A percentile compares a stretch with the other conserved stretches of the same genome.
phyloP scores from a whole-genome alignment of 805 yeast species.

The Pichia nanzhaoensis region DNA sequence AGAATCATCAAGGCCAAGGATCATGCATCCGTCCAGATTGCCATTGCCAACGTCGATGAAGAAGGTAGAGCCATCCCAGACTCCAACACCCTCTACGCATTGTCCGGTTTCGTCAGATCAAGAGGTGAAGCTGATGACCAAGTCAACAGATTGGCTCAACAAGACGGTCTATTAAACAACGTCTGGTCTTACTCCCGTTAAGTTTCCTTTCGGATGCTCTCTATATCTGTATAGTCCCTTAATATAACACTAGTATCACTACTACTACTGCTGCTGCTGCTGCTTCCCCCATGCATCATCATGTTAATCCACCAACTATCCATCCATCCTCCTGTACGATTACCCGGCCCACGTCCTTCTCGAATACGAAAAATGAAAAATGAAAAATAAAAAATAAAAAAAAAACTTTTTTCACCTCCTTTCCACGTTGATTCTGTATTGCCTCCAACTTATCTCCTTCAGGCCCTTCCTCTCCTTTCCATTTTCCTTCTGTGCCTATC shows the following conservation, averaged over 20 bases:
- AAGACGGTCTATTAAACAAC: slow-evolving; percentile 95
- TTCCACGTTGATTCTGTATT: too few relatives aligned
- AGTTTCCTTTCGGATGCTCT: slow-evolving; percentile 19
- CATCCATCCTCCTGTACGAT: too few relatives aligned
- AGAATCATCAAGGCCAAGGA: slow-evolving; percentile 99
- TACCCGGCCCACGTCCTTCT: too few relatives aligned
- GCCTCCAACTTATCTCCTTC: neutral
- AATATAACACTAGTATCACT: neutral
- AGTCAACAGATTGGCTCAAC: slow-evolving; percentile 98
- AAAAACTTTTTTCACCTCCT: too few relatives aligned
- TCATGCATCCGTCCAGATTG: slow-evolving; percentile 98
- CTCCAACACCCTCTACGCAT: slow-evolving; percentile 89
- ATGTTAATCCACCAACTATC: too few relatives aligned
- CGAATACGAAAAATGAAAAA: too few relatives aligned
- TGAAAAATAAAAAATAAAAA: too few relatives aligned
- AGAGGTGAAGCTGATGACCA: slow-evolving; percentile 99
- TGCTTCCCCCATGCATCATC: too few relatives aligned
- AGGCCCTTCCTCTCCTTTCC: neutral
- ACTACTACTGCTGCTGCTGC: too few relatives aligned
- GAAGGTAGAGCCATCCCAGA: slow-evolving; percentile 93
- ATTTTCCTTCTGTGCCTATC: neutral
- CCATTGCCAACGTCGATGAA: slow-evolving; percentile 97
- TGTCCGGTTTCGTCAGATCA: slow-evolving; percentile 94
- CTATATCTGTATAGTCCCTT: neutral
- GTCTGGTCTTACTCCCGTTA: slow-evolving; percentile 94